Percentiles rank a stretch among this genome's conserved stretches.
Conservation (phyloP, 768 basidiomycete genomes). For the Termitomyces sp. region DNA sequence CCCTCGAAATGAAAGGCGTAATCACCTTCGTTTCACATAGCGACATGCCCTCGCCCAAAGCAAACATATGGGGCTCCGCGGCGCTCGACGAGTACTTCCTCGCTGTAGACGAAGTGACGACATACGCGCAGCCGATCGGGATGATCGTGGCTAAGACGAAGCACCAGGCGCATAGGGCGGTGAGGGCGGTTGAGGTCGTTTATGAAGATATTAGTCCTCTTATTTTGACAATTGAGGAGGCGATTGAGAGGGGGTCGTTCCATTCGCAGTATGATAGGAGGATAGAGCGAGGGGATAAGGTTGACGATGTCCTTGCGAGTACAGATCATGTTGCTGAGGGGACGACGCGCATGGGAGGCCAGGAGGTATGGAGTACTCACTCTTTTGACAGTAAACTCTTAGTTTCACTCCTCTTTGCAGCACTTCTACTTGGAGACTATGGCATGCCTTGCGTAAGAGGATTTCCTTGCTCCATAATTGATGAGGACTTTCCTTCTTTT, state of each 20-base stretch:
- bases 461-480: neutral
- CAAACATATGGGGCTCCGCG: slow-evolving; percentile 12
- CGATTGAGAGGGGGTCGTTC: slow-evolving; percentile 9
- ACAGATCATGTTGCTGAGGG: slow-evolving; percentile 10
- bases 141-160: slow-evolving; percentile 13
- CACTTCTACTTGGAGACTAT: slow-evolving; percentile 16
- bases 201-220: slow-evolving; percentile 10
- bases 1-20: slow-evolving; percentile 11
- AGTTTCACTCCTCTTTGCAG: neutral
- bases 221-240: slow-evolving; percentile 15
- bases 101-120: slow-evolving; percentile 11
- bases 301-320: slow-evolving; percentile 3
- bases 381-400: neutral
- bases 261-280: slow-evolving; percentile 10
- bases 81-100: slow-evolving; percentile 14
- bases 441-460: slow-evolving; percentile 12
- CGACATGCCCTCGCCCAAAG: slow-evolving; percentile 11
- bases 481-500: neutral
- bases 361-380: slow-evolving; percentile 6
- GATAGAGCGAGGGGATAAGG: slow-evolving; percentile 10
- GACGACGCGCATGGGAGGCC: slow-evolving; percentile 13
- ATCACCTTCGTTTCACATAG: slow-evolving; percentile 8
- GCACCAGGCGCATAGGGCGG: slow-evolving; percentile 12
- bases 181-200: slow-evolving; percentile 6
- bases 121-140: slow-evolving; percentile 12